Evolutionary conservation across 2,329 filamentous ascomycete genomes (phyloP), one percentile per base, ranked within the genome.

Genomic region (Apiospora malaysiana): DNA sequence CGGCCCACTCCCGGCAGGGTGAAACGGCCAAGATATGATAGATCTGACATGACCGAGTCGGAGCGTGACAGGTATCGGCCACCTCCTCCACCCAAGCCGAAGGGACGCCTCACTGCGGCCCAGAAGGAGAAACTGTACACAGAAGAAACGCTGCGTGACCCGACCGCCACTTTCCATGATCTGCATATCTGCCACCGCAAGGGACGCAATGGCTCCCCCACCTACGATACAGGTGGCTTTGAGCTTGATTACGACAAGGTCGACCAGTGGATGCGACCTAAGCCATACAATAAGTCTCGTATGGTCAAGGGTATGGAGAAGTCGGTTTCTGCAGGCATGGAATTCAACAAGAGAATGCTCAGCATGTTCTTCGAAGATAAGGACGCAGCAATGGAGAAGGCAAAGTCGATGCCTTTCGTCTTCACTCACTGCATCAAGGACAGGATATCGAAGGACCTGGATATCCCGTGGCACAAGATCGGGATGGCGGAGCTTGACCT

Each of bases 381-480:
- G 6, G 49, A 56, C 12, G 23, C 18, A 27, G 49, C 23, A 14
- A 16, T 56, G 49, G 49, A 56, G 9, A 56, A 56, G 23, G 4
- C 14, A 18, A 56, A 18, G 14, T 2, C 0, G 1, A 32, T 18
- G 12, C 0, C 23, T 40, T 14, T 74, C 74, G 71, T 75, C 1
- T 49, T 72, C 1, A 23, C 43, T 1, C 0, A 68, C 3, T 73
- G 73, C 32, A n/a, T 75, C 7, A 74, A 72, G 47, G 77, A 77
- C 23, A 73, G 73, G 8, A 74, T 77, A 27, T 77, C 75, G 1
- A 77, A 77, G 63, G 75, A 77, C 23, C 72, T 77, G 8, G 73
- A 70, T n/a, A 46, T 76, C 0, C 75, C 76, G 4, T 73, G 66
- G 68, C 75, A 75, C 23, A 76, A 76, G 42, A 77, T 75, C 8